Base-by-base conservation (phyloP, 2,329 filamentous ascomycete genomes). In the Monosporascus sp. region DNA sequence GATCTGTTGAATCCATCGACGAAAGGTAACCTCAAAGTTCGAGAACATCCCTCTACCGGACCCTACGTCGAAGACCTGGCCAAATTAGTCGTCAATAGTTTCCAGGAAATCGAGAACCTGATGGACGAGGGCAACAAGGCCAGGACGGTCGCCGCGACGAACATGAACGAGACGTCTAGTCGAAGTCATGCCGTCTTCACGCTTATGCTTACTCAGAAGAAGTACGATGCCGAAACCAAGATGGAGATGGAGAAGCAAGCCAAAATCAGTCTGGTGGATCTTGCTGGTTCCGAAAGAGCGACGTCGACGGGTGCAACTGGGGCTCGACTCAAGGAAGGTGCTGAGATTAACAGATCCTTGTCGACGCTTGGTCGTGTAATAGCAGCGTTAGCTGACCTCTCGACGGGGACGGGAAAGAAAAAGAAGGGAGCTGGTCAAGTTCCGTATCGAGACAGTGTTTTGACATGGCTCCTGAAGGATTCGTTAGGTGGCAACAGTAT, bases 121-220 rank as follows among this genome's bases (percentile, higher is more conserved):
- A 99, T 99, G 94, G 94, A 99, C 68, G 93, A 97, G 73, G 94
- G 94, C 65, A 99, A 99, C 78, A 99, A 99, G 74, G 94, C 94
- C 37, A 83, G 94, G 78, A 99, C 94, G 0, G 94, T 99, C 40
- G 94, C 94, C 3, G 94, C 94, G 7, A 99, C 94, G 40, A 99
- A 97, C 80, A 99, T 99, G 94, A 99, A 99, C 78, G 94, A 97
- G 73, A 99, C 95, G 0, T 97, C 91, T 55, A 96, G 91, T 81
- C 87, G 94, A 78, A 97, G 93, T 69, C 94, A 99, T 72, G 94
- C 94, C 41, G 95, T 99, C 50, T 99, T 99, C 70, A 99, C 95
- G 20, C 78, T 99, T 51, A 97, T 93, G 66, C 78, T 99, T 47
- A 96, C 91, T 0, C 94, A 99, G 70, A 97, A 97, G 71, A 86